phyloP scores from a whole-genome alignment of 768 basidiomycete species.

The Suillus luteus region DNA sequence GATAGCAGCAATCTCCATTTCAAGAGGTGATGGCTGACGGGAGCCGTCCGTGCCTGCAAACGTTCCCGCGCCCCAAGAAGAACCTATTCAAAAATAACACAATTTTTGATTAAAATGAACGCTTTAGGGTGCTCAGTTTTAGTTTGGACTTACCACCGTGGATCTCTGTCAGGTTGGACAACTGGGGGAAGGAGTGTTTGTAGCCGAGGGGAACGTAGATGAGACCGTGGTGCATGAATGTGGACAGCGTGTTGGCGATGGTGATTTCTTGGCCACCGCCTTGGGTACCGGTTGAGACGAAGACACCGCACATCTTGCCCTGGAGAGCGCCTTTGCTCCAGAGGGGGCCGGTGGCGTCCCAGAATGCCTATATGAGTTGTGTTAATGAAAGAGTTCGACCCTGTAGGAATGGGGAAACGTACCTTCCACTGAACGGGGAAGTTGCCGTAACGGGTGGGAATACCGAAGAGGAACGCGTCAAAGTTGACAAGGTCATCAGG shows the following conservation, averaged over 20 bases:
- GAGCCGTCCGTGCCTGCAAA: slow-evolving; percentile 55
- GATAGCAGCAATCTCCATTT: slow-evolving; percentile 55
- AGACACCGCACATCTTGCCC: slow-evolving; percentile 50
- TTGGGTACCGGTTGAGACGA: slow-evolving; percentile 47
- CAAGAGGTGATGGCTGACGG: slow-evolving; percentile 60
- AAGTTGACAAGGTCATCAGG: slow-evolving; percentile 21
- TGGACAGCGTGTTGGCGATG: slow-evolving; percentile 38
- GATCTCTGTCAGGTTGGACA: slow-evolving; percentile 43
- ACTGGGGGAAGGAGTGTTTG: slow-evolving; percentile 41
- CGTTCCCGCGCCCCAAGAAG: slow-evolving; percentile 83
- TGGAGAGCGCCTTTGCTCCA: slow-evolving; percentile 43
- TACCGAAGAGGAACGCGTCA: slow-evolving; percentile 46
- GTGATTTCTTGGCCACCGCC: slow-evolving; percentile 52
- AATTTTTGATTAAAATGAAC: neutral
- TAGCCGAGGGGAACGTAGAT: slow-evolving; percentile 57
- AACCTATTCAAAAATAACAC: slow-evolving; percentile 44
- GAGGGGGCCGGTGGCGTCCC: slow-evolving; percentile 51
- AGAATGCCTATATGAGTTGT: slow-evolving; percentile 41
- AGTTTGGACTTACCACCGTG: slow-evolving; percentile 44
- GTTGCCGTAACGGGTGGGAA: slow-evolving; percentile 48
- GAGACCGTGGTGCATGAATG: slow-evolving; percentile 58
- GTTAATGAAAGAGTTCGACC: slow-evolving; percentile 18
- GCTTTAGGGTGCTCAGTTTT: too few relatives aligned
- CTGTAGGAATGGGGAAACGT: slow-evolving; percentile 17
- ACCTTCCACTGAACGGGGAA: slow-evolving; percentile 60